Evolutionary conservation across 257 asterid genomes (phyloP).

Genomic region (Phtheirospermum japonicum): DNA sequence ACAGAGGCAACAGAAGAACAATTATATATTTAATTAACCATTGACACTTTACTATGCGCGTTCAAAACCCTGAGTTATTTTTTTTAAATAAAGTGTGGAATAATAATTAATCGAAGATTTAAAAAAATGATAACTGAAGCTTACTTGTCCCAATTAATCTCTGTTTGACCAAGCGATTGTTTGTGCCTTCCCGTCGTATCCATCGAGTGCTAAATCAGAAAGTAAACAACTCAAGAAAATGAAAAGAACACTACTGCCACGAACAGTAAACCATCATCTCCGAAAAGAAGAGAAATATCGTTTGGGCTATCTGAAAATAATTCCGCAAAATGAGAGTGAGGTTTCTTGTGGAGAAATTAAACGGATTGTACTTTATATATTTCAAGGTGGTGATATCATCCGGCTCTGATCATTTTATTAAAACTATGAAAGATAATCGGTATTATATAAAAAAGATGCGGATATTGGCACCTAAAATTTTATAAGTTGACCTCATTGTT

Average conservation of each 20-base stretch:
- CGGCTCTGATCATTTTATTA: too few relatives aligned
- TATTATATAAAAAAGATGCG: too few relatives aligned
- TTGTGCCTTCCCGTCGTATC: constrained; percentile 41
- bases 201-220: constrained; percentile 34
- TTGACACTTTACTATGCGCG: neutral
- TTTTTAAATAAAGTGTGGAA: neutral
- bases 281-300: neutral
- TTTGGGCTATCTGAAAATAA: neutral
- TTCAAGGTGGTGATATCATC: too few relatives aligned
- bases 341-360: constrained; percentile 19
- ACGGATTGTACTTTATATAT: neutral
- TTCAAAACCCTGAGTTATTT: too few relatives aligned
- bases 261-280: neutral
- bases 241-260: constrained; percentile 23
- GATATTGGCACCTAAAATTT: too few relatives aligned
- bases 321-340: neutral
- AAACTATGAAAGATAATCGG: too few relatives aligned
- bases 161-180: constrained; percentile 50
- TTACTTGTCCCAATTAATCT: constrained; percentile 90
- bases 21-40: too few relatives aligned
- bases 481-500: too few relatives aligned
- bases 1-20: too few relatives aligned
- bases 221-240: neutral
- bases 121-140: constrained; percentile 22
- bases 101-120: neutral